These are phyloP conservation scores for Musa acuminata DNA, from an alignment of 176 grass and related monocot species.

Conservation along the genomic window DNA sequence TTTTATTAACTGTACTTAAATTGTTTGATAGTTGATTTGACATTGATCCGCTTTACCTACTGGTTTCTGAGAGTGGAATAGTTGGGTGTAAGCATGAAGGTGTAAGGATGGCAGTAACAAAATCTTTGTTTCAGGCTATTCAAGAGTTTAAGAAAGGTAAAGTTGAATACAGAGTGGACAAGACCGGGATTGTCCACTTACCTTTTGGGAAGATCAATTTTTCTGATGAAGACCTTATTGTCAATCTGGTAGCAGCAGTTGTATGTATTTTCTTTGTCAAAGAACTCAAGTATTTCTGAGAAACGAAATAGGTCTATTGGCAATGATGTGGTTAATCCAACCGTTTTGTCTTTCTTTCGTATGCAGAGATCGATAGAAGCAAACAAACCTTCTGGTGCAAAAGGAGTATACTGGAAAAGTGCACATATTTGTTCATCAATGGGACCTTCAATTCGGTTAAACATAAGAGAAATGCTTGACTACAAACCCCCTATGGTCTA, in stretches of 20 bases:
- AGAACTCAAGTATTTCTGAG: neutral
- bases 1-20: too few relatives aligned
- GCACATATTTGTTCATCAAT: conserved; percentile 85
- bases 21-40: neutral
- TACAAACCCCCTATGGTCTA: conserved; percentile 19
- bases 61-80: neutral
- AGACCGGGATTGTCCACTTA: conserved; percentile 86
- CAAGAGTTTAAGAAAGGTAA: conserved; percentile 98
- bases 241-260: conserved; percentile 87
- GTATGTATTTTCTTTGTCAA: conserved; percentile 39
- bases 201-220: conserved; percentile 88
- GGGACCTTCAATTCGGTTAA: conserved; percentile 87
- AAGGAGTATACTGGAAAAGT: conserved; percentile 93
- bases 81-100: neutral
- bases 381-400: conserved; percentile 97
- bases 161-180: conserved; percentile 96
- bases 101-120: neutral
- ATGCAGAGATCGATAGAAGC: conserved; percentile 68
- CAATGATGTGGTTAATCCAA: neutral
- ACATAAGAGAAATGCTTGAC: conserved; percentile 88
- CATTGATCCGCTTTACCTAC: neutral
- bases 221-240: conserved; percentile 76
- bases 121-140: conserved; percentile 59
- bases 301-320: conserved; percentile 4
- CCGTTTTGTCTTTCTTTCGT: conserved; percentile 8